Percentiles rank a stretch among this genome's conserved stretches.
These are phyloP conservation scores for Chloris gayana DNA, from an alignment of 176 grass and related monocot species.

Conservation along the genomic window DNA sequence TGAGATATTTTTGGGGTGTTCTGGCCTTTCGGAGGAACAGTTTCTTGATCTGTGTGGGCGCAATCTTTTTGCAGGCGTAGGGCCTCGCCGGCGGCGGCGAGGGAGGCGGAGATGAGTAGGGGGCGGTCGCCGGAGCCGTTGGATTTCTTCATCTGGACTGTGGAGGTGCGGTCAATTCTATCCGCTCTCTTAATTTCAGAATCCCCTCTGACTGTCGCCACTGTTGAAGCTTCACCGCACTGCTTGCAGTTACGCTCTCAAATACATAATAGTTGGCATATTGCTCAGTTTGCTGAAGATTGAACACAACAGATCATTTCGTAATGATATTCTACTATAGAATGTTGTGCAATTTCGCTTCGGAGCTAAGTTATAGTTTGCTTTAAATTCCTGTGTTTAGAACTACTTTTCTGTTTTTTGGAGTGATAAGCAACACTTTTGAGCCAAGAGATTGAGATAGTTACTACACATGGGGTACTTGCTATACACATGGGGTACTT, in stretches of 20 bases:
- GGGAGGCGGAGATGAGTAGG: slow-evolving; percentile 64
- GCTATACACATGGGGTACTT: no score
- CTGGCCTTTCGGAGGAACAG: not conserved
- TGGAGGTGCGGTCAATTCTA: slow-evolving; percentile 50
- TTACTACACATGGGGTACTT: slow-evolving; percentile 11
- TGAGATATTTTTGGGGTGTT: not conserved
- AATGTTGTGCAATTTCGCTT: not conserved
- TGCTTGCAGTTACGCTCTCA: not conserved
- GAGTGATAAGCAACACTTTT: not conserved
- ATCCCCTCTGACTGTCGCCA: not conserved
- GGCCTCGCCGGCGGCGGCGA: slow-evolving; percentile 20
- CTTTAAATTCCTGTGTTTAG: not conserved
- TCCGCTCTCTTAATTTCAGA: not conserved
- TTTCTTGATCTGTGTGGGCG: slow-evolving; percentile 43
- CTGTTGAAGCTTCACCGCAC: not conserved
- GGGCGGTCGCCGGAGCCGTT: slow-evolving; percentile 77
- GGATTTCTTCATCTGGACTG: slow-evolving; percentile 98
- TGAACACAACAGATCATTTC: not conserved
- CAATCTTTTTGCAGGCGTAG: slow-evolving; percentile 38
- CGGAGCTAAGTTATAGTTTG: not conserved
- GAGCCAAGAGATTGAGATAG: slow-evolving; percentile 18
- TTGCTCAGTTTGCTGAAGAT: not conserved
- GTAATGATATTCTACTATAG: not conserved
- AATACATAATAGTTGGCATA: not conserved
- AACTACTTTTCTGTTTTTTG: not conserved